Conservation (phyloP, 805 yeast genomes). For the Maudiozyma bulderi region DNA sequence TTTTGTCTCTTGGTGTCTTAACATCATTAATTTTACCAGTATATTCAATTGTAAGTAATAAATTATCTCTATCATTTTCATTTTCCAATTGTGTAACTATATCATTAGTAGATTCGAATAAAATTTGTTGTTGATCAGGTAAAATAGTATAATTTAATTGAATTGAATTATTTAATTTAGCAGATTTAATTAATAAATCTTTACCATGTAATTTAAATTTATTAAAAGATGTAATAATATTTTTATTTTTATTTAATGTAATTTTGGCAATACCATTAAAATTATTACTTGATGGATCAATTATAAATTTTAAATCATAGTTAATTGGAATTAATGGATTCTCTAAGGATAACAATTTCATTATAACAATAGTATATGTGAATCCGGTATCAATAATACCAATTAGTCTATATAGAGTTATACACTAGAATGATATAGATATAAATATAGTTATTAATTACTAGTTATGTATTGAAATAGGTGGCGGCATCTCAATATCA, state of each 20-base stretch:
- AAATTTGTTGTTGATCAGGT: conserved; percentile 8
- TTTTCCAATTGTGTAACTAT: background rate
- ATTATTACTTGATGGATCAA: conserved; percentile 39
- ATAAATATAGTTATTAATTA: too few species aligned
- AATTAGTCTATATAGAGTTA: too few species aligned
- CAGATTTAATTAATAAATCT: conserved; percentile 31
- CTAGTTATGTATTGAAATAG: too few species aligned
- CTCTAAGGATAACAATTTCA: conserved; percentile 9
- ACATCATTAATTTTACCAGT: conserved; percentile 44
- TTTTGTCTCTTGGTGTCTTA: conserved; percentile 44
- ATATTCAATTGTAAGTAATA: conserved; percentile 28
- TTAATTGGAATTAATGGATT: conserved; percentile 23
- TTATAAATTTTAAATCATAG: conserved; percentile 32
- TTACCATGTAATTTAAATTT: conserved; percentile 21
- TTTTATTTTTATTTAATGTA: conserved; percentile 1
- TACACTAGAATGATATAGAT: too few species aligned
- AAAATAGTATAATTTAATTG: conserved; percentile 13
- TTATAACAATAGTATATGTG: background rate
- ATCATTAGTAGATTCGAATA: background rate
- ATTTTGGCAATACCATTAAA: conserved; percentile 32
- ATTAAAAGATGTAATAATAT: background rate
- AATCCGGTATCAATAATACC: background rate
- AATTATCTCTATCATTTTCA: too few species aligned
- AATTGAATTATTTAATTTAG: conserved; percentile 29
- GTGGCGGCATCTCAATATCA: too few species aligned